Evolutionary conservation across 257 asterid species (phyloP).

Genomic region (Nicotiana benthamiana): DNA sequence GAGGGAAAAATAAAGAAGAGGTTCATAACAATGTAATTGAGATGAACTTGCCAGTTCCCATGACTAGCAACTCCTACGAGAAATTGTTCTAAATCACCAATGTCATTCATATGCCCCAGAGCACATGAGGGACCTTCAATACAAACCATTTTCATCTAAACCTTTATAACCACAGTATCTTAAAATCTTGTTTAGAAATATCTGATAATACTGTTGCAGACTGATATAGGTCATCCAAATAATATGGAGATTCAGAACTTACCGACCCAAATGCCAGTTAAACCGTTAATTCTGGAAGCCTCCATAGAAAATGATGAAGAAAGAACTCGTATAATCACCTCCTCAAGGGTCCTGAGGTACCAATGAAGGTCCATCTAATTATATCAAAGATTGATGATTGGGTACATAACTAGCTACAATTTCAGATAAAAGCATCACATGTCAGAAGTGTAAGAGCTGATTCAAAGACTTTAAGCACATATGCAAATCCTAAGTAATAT

Average conservation of each 20-base stretch:
- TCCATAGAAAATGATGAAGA: slow-evolving; percentile 51
- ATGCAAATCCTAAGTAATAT: background rate
- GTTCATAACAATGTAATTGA: background rate
- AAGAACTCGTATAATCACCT: slow-evolving; percentile 80
- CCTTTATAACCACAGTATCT: background rate
- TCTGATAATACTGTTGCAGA: background rate
- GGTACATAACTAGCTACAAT: slow-evolving; percentile 86
- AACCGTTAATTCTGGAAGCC: slow-evolving; percentile 68
- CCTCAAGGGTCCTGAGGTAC: slow-evolving; percentile 94
- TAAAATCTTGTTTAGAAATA: background rate
- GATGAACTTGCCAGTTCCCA: background rate
- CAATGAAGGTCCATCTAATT: slow-evolving; percentile 82
- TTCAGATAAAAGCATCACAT: background rate
- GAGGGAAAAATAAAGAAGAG: background rate
- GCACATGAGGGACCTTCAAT: background rate
- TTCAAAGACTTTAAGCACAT: background rate
- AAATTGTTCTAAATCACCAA: background rate
- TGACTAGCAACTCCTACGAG: background rate
- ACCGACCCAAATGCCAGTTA: slow-evolving; percentile 98
- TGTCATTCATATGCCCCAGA: background rate
- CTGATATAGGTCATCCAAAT: background rate
- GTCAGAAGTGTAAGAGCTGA: slow-evolving; percentile 6
- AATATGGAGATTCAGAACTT: slow-evolving; percentile 18
- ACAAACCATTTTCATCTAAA: background rate
- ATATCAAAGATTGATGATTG: slow-evolving; percentile 82